Conservation (phyloP, 805 yeast genomes). For the Yarrowia divulgata region DNA sequence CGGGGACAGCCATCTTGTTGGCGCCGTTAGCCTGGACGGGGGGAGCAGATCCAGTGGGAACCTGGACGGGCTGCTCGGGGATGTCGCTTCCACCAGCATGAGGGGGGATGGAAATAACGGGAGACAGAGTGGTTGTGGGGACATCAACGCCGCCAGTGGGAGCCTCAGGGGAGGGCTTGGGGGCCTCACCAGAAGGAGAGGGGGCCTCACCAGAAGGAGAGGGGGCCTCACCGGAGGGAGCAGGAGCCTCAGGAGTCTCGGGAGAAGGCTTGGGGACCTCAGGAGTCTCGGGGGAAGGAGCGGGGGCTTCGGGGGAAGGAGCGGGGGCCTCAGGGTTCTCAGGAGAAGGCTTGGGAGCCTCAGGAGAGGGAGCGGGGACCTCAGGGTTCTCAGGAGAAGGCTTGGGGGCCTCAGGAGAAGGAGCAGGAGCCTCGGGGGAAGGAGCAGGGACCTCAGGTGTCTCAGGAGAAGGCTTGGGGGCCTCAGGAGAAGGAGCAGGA, state of each 20-base stretch:
- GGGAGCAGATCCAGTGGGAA: slow-evolving; percentile 19
- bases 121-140: slow-evolving; percentile 9
- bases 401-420: slow-evolving; percentile 11
- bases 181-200: not conserved
- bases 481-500: not conserved
- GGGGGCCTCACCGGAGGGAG: not conserved
- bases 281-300: slow-evolving; percentile 1
- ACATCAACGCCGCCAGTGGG: slow-evolving; percentile 10
- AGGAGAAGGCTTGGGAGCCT: too few relatives aligned
- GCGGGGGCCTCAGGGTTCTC: too few relatives aligned
- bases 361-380: not conserved
- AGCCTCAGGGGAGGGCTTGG: slow-evolving; percentile 15
- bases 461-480: not conserved
- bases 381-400: not conserved
- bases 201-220: slow-evolving; percentile 9
- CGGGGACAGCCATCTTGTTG: slow-evolving; percentile 35
- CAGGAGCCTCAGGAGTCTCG: slow-evolving; percentile 1
- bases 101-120: slow-evolving; percentile 14
- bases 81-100: slow-evolving; percentile 8
- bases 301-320: too few relatives aligned
- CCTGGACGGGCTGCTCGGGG: slow-evolving; percentile 21
- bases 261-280: slow-evolving; percentile 3
- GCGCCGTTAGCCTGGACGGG: slow-evolving; percentile 35
- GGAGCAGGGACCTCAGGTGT: slow-evolving; percentile 1
- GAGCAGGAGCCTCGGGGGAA: not conserved